Percentiles rank a stretch among this genome's conserved stretches.
Conservation (phyloP, 306 rosid genomes). For the Clitoria ternatea region DNA sequence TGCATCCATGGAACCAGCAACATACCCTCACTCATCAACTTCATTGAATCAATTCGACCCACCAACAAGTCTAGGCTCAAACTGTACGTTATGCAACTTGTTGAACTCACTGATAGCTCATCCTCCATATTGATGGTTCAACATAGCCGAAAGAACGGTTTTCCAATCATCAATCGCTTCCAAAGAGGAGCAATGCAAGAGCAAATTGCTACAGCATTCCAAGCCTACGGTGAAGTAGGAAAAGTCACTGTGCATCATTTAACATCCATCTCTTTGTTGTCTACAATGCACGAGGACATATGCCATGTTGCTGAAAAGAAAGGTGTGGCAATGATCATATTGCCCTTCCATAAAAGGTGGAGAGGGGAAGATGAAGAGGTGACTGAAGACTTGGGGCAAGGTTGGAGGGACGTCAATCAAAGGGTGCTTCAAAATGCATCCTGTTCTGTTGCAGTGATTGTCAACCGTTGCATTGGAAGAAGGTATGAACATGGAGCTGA, state of each 20-base stretch:
- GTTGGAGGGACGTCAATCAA: conserved; percentile 43
- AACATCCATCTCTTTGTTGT: conserved; percentile 24
- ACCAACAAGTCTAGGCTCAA: conserved; percentile 13
- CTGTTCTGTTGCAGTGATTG: conserved; percentile 31
- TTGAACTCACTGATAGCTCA: conserved; percentile 37
- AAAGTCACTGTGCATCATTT: conserved; percentile 21
- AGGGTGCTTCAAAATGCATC: conserved; percentile 35
- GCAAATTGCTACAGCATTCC: conserved; percentile 29
- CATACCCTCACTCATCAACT: conserved; percentile 29
- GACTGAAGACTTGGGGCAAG: conserved; percentile 10
- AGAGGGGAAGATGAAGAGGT: conserved; percentile 9
- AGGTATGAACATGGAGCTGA: background rate
- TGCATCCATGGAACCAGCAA: conserved; percentile 37
- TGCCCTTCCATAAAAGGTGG: conserved; percentile 40
- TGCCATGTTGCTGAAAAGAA: conserved; percentile 37
- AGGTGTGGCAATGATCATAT: conserved; percentile 26
- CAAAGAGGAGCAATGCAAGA: conserved; percentile 20
- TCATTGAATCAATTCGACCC: conserved; percentile 32
- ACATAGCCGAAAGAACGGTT: conserved; percentile 30
- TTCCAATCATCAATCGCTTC: conserved; percentile 27
- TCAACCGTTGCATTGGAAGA: conserved; percentile 4
- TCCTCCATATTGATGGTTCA: conserved; percentile 49
- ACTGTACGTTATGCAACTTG: conserved; percentile 38
- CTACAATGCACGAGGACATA: conserved; percentile 43
- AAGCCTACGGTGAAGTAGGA: conserved; percentile 18